Evolutionary conservation across 768 basidiomycete genomes (phyloP).

Genomic region (Lentinus brumalis): DNA sequence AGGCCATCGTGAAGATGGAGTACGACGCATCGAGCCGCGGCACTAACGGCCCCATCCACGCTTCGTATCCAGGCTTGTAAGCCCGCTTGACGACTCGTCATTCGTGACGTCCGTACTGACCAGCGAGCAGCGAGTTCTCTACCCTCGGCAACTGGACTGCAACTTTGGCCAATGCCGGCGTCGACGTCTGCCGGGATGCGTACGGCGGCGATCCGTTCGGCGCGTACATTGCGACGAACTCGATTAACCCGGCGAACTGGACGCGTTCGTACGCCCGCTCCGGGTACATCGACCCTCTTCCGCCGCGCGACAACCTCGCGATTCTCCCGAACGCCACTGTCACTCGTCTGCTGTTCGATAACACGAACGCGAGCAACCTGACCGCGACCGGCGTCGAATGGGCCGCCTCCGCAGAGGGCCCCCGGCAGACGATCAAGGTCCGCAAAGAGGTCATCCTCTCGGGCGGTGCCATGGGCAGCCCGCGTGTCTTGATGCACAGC

Average conservation of each 20-base stretch:
- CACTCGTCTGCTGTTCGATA: conserved; percentile 49
- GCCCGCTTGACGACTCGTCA: conserved; percentile 28
- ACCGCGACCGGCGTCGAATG: conserved; percentile 52
- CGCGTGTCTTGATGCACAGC: conserved; percentile 56
- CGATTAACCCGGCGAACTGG: conserved; percentile 64
- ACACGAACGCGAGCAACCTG: conserved; percentile 34
- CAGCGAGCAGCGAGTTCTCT: conserved; percentile 43
- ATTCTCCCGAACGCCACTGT: conserved; percentile 64
- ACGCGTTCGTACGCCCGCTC: conserved; percentile 68
- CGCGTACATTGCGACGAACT: conserved; percentile 54
- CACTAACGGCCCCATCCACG: conserved; percentile 50
- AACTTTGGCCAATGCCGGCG: conserved; percentile 48
- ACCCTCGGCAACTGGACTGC: conserved; percentile 58
- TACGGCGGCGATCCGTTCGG: conserved; percentile 53
- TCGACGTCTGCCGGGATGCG: conserved; percentile 42
- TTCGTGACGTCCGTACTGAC: not conserved
- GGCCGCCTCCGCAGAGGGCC: conserved; percentile 32
- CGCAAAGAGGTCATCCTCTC: conserved; percentile 58
- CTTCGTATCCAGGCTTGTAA: conserved; percentile 55
- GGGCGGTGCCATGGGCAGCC: conserved; percentile 52
- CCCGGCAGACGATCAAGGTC: conserved; percentile 50
- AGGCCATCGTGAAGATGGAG: conserved; percentile 44
- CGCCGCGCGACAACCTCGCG: conserved; percentile 62
- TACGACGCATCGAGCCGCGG: conserved; percentile 50
- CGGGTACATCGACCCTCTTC: conserved; percentile 65